Percentiles rank a stretch among this genome's conserved stretches.
phyloP scores from a whole-genome alignment of 768 basidiomycete genomes.

The Pisolithus tinctorius region DNA sequence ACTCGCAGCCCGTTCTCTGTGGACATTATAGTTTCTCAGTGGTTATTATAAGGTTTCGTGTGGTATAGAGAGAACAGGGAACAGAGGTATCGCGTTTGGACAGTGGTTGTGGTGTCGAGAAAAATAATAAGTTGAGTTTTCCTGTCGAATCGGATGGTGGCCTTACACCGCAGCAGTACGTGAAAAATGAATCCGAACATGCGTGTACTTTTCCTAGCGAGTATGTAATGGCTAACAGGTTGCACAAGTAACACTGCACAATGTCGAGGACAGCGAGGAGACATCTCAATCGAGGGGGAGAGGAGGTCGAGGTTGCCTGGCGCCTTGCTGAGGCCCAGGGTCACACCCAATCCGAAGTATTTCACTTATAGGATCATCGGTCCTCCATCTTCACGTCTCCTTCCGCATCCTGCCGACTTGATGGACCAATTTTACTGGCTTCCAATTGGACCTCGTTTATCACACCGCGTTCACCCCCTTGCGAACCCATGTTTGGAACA shows the following conservation, averaged over 20 bases:
- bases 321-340: background rate
- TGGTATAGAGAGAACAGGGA: background rate
- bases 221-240: conserved; percentile 1
- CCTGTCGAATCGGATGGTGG: background rate
- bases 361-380: conserved; percentile 12
- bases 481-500: conserved; percentile 6
- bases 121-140: background rate
- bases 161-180: background rate
- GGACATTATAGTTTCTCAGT: conserved; percentile 17
- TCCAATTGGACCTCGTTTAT: conserved; percentile 12
- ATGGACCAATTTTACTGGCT: conserved; percentile 18
- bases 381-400: conserved; percentile 49
- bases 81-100: background rate
- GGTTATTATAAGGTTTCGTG: background rate
- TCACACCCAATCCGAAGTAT: background rate
- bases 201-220: background rate
- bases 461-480: conserved; percentile 30
- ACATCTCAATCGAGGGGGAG: background rate
- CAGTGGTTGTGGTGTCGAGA: background rate
- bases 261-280: background rate
- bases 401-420: conserved; percentile 29
- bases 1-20: conserved; percentile 39
- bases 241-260: background rate
- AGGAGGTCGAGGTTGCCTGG: background rate
- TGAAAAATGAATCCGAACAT: background rate